phyloP scores from a whole-genome alignment of 257 asterid species.

The Fraxinus cuspidata region DNA sequence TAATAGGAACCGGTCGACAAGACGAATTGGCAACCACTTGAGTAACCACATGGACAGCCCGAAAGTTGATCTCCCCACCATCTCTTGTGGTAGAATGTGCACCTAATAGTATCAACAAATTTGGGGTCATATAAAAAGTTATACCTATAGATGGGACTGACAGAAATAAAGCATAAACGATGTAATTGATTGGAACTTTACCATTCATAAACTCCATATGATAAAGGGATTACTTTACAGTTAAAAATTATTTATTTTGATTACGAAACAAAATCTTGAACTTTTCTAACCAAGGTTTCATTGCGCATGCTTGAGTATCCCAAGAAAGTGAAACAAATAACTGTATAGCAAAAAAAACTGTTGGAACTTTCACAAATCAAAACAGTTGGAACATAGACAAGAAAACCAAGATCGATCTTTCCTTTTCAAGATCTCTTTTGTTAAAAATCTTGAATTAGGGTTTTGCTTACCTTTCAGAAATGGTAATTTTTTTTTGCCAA shows the following conservation, averaged over 20 bases:
- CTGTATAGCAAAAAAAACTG: neutral
- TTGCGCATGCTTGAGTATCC: constrained; percentile 14
- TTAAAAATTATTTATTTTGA: neutral
- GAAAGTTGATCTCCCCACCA: constrained; percentile 48
- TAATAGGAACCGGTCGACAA: constrained; percentile 37
- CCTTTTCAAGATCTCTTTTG: constrained; percentile 5
- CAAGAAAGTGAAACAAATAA: constrained; percentile 9
- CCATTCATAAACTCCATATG: neutral
- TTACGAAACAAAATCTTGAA: neutral
- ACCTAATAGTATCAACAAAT: constrained; percentile 23
- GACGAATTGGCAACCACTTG: constrained; percentile 38
- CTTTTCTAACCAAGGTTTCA: neutral
- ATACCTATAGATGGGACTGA: constrained; percentile 1
- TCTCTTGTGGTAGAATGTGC: constrained; percentile 43
- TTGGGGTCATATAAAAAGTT: neutral
- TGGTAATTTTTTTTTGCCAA: neutral
- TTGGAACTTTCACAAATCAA: constrained; percentile 9
- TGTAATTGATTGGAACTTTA: constrained; percentile 2
- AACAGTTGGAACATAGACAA: neutral
- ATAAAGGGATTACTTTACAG: constrained; percentile 4
- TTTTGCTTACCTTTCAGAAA: neutral
- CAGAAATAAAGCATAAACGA: constrained; percentile 1
- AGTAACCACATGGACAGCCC: constrained; percentile 41
- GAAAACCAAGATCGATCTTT: neutral
- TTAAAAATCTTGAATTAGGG: neutral